Conservation (phyloP, 73 alveolate genomes). For the Breviolum minutum region DNA sequence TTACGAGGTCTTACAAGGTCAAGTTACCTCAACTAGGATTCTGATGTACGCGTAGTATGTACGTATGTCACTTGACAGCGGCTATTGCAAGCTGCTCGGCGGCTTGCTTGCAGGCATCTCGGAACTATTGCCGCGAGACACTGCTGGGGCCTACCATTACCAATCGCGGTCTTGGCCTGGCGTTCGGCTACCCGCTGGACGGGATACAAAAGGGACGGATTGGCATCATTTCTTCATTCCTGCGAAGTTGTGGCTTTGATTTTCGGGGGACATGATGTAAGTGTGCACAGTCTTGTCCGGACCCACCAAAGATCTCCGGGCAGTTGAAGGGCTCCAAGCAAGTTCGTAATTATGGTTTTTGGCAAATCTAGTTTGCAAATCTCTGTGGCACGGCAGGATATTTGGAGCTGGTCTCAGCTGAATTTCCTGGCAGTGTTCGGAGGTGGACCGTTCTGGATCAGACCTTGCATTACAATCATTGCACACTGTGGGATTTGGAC, state of each 20-base stretch:
- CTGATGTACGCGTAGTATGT: too few species aligned
- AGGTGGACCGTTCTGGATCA: background rate
- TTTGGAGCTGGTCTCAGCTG: slow-evolving; percentile 70
- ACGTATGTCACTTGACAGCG: too few species aligned
- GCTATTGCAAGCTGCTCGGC: background rate
- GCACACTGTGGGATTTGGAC: too few species aligned
- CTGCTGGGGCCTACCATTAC: slow-evolving; percentile 45
- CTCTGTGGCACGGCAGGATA: background rate
- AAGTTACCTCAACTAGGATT: too few species aligned
- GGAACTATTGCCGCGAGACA: slow-evolving; percentile 61
- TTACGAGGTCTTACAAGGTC: too few species aligned
- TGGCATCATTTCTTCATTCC: too few species aligned
- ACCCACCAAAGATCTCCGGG: background rate
- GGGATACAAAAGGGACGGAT: too few species aligned
- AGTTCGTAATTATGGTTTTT: too few species aligned
- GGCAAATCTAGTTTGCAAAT: background rate
- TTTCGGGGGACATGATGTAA: too few species aligned
- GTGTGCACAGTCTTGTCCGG: background rate
- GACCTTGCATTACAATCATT: too few species aligned
- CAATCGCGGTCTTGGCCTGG: background rate
- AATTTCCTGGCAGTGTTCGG: slow-evolving; percentile 30
- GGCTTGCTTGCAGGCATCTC: slow-evolving; percentile 4
- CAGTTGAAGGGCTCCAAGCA: too few species aligned
- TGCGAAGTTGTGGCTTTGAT: too few species aligned
- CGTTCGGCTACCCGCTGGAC: slow-evolving; percentile 18